phyloP scores from a whole-genome alignment of 1,284 basidiomycete species.

The Leucoagaricus sp. region DNA sequence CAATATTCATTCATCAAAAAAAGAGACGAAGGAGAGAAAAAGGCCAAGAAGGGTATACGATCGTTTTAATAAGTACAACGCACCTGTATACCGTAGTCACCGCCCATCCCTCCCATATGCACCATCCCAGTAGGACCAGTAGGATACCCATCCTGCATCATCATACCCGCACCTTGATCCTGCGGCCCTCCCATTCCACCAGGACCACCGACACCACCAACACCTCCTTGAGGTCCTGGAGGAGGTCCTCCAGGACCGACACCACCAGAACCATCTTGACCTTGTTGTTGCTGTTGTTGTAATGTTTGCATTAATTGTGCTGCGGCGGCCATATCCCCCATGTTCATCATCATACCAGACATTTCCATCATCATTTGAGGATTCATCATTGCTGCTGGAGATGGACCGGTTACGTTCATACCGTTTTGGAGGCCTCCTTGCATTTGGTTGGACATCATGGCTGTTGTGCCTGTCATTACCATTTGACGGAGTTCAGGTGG shows the following conservation, averaged over 20 bases:
- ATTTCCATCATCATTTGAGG: slow-evolving; percentile 65
- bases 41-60: not conserved
- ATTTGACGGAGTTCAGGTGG: slow-evolving; percentile 80
- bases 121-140: slow-evolving; percentile 52
- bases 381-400: slow-evolving; percentile 65
- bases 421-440: not conserved
- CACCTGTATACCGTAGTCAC: slow-evolving; percentile 66
- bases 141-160: slow-evolving; percentile 44
- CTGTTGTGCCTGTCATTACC: slow-evolving; percentile 77
- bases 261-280: not conserved
- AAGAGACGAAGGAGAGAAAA: too few relatives aligned
- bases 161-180: slow-evolving; percentile 31
- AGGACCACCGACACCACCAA: slow-evolving; percentile 13
- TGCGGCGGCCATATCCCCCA: slow-evolving; percentile 12
- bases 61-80: slow-evolving; percentile 17
- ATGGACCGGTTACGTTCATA: slow-evolving; percentile 21
- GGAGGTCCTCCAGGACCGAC: slow-evolving; percentile 47
- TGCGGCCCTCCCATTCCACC: slow-evolving; percentile 35
- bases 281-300: slow-evolving; percentile 1
- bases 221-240: slow-evolving; percentile 31
- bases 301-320: slow-evolving; percentile 13
- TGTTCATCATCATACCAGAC: slow-evolving; percentile 34
- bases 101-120: slow-evolving; percentile 51
- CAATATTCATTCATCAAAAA: not conserved
- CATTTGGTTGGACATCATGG: slow-evolving; percentile 65